Conservation (phyloP, 129 eudicot genomes). For the Flaveria robusta region DNA sequence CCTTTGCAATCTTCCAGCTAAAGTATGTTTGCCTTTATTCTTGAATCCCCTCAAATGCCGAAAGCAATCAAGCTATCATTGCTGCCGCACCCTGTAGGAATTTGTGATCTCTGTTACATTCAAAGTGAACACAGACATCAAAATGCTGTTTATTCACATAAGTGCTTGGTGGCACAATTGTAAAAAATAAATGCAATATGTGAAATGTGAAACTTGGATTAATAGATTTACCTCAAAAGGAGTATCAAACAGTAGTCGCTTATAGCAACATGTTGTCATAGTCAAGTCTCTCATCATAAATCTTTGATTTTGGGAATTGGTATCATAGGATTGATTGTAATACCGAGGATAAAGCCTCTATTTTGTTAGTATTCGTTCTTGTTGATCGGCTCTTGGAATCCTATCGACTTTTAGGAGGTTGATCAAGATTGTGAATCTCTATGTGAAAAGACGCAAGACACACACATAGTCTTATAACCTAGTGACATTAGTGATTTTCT, state of each 20-base stretch:
- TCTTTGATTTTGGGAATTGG: not conserved
- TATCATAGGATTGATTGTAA: too few relatives aligned
- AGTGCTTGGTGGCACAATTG: not conserved
- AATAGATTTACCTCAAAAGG: not conserved
- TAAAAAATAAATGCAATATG: too few relatives aligned
- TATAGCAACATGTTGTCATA: not conserved
- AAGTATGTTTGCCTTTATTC: conserved; percentile 41
- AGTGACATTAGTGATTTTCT: too few relatives aligned
- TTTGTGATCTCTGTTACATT: too few relatives aligned
- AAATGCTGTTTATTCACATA: not conserved
- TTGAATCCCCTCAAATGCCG: conserved; percentile 51
- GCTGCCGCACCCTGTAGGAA: not conserved
- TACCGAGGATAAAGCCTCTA: too few relatives aligned
- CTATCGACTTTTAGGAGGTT: too few relatives aligned
- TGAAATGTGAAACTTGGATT: not conserved
- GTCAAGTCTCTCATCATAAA: not conserved
- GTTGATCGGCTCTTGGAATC: too few relatives aligned
- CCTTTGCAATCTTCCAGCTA: conserved; percentile 48
- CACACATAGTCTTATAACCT: too few relatives aligned
- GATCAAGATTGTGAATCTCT: not conserved
- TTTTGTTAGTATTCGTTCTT: too few relatives aligned
- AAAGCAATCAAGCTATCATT: not conserved
- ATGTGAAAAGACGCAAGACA: too few relatives aligned
- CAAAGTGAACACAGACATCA: not conserved
- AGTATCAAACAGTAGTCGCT: not conserved